phyloP scores from a whole-genome alignment of 2,329 filamentous ascomycete genomes.

The Ascochyta pisi region DNA sequence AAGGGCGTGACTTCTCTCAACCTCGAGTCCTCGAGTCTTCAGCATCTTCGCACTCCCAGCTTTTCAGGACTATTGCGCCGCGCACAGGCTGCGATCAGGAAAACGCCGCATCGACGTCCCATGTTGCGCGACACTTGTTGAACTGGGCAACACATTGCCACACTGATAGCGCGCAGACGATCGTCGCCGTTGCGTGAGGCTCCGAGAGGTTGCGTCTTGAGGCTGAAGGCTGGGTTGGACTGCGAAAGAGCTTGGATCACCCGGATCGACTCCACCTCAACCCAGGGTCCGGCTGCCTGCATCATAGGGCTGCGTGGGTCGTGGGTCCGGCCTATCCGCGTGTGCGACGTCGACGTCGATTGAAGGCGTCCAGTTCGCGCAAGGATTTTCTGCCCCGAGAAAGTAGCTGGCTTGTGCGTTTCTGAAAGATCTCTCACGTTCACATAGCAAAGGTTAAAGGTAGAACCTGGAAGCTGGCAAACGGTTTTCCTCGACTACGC shows the following conservation, averaged over 20 bases:
- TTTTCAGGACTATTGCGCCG: not conserved
- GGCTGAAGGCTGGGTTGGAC: not conserved
- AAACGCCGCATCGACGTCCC: no score
- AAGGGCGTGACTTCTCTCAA: conserved; percentile 23
- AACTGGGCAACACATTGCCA: conserved; percentile 1
- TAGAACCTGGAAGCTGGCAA: not conserved
- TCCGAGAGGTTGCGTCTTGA: not conserved
- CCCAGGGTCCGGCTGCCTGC: conserved; percentile 9
- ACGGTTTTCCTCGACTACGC: not conserved
- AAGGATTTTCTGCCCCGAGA: not conserved
- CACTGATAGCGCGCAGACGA: not conserved
- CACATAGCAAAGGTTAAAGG: not conserved
- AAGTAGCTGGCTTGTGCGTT: not conserved
- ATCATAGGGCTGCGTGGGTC: conserved; percentile 6
- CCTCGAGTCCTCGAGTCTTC: conserved; percentile 18
- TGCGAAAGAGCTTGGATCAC: conserved; percentile 7
- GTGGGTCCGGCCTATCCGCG: conserved; percentile 1
- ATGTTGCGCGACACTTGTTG: not conserved
- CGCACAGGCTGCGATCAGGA: no score
- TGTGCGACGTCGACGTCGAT: conserved; percentile 9
- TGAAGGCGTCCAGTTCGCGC: not conserved
- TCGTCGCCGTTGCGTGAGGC: conserved; percentile 1
- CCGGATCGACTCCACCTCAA: conserved; percentile 6
- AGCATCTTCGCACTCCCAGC: not conserved
- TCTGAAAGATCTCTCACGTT: conserved; percentile 1